phyloP scores from a whole-genome alignment of 305 asterid genomes.

The Euphrasia arctica region DNA sequence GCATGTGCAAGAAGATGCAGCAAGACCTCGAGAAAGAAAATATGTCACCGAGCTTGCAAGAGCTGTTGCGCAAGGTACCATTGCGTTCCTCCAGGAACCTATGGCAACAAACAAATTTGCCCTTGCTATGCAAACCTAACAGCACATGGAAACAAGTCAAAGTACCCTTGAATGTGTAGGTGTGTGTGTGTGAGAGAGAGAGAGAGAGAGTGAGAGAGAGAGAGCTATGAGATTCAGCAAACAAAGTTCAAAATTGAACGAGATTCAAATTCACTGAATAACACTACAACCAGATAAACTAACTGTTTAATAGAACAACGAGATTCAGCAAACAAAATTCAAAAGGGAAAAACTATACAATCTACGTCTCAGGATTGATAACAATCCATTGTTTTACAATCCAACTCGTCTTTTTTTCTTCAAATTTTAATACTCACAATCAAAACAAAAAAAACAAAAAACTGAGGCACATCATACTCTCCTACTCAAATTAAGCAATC shows the following conservation, averaged over 20 bases:
- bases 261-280: neutral
- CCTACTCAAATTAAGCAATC: no score
- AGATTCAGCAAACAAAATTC: neutral
- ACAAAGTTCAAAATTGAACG: no score
- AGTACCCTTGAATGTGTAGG: conserved; percentile 42
- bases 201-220: no score
- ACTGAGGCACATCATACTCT: neutral
- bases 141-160: conserved; percentile 32
- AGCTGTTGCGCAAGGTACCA: no score
- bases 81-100: no score
- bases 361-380: conserved; percentile 8
- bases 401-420: neutral
- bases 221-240: no score
- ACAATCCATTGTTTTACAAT: conserved; percentile 15
- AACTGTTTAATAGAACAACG: conserved; percentile 5
- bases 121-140: no score
- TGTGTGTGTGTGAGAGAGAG: no score
- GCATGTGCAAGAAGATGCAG: no score
- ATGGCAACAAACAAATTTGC: no score
- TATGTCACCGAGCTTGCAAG: no score
- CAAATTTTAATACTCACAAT: conserved; percentile 8
- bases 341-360: conserved; percentile 6
- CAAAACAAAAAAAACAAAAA: neutral
- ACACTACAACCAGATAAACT: neutral
- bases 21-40: no score